Percentiles rank a stretch among this genome's conserved stretches.
Conservation (phyloP, 257 asterid species). For the Nicotiana sylvestris region DNA sequence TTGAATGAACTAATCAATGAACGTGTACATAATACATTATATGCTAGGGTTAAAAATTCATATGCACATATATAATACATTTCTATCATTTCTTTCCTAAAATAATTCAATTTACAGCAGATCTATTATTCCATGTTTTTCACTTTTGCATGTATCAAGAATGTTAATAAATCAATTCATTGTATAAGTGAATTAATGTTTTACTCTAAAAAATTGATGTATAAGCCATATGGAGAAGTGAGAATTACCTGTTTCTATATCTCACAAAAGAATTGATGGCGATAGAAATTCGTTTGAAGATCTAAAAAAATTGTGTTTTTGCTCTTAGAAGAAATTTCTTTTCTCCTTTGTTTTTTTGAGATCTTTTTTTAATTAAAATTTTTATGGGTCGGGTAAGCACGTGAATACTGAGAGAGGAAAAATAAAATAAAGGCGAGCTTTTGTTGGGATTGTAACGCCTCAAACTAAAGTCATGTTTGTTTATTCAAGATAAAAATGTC, state of each 20-base stretch:
- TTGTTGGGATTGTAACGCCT: not conserved
- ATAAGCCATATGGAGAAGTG: not conserved
- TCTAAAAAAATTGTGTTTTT: not conserved
- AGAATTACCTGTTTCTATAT: slow-evolving; percentile 9
- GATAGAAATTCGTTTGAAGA: slow-evolving; percentile 1
- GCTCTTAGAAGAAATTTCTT: not conserved
- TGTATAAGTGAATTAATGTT: not conserved
- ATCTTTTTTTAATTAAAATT: not conserved
- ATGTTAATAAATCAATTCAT: not conserved
- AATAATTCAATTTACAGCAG: not conserved
- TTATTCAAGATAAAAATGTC: not conserved
- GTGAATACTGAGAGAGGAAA: not conserved
- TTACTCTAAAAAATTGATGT: not conserved
- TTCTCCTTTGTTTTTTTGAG: not conserved
- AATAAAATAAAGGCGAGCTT: not conserved
- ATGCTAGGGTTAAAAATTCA: not conserved
- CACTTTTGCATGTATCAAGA: not conserved
- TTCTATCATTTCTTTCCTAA: slow-evolving; percentile 1
- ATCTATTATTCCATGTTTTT: not conserved
- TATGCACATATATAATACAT: not conserved
- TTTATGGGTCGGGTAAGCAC: not conserved
- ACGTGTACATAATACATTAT: not conserved
- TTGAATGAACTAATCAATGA: not conserved
- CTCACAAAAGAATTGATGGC: slow-evolving; percentile 1
- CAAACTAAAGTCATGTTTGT: not conserved